Base-by-base conservation (phyloP, 1,139 yeast species). In the Candida smagusa region DNA sequence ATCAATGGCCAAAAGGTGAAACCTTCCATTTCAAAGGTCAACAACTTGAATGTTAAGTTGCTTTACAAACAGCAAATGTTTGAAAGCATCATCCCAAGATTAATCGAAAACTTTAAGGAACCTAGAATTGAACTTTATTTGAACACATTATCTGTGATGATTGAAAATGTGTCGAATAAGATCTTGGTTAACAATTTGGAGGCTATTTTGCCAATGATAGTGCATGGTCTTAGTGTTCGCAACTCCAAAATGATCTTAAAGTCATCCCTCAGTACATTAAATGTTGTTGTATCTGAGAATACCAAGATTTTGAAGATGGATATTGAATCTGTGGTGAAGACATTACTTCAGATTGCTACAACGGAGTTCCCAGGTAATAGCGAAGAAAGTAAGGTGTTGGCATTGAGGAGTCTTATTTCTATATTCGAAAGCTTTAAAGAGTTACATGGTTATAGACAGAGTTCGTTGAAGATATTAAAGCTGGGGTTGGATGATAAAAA, bases 51-150 rank as follows among this genome's bases (percentile, higher is more conserved):
- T 42, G 76, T 84, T 21, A 74, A 84, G 40, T 58, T 76, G 31
- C 67, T 92, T 23, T 85, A 84, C 66, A 88, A 87, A 55, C 97
- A 92, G 53, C 80, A 81, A 46, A 68, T 85, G 16, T 87, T 87
- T 58, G 77, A 77, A 41, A 63, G 68, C 7, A 64, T 80, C 3
- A 65, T 81, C 16, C 81, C 81, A 1, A 59, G 57, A 33, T 52
- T 83, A 29, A 67, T 77, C 9, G 50, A 55, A 0, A 62, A 63
- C n/a, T 76, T 68, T 50, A 37, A 47, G 22, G 36, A 35, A 3
- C 45, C 44, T 11, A 55, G 55, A 22, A 48, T 48, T 16, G 59
- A 61, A 30, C 71, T 76, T 35, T 79, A 77, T 47, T 63, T 89
- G 47, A 71, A 79, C 12, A 79, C 94, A 0, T 65, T 90, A 38